Percentiles rank a stretch among this genome's conserved stretches.
phyloP scores from a whole-genome alignment of 305 asterid species.

The Petunia hybrid region DNA sequence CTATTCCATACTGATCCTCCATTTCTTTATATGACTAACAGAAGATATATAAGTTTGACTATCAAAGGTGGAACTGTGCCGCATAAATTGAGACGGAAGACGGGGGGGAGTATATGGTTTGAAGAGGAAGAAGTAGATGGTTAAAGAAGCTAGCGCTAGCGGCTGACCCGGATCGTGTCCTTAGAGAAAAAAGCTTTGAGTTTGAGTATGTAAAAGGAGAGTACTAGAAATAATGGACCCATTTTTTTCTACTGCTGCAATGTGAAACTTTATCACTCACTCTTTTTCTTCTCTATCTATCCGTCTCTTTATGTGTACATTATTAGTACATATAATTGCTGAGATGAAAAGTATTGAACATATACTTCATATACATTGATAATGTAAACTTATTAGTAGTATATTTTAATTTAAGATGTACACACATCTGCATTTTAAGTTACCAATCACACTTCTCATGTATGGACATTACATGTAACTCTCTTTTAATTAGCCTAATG shows the following conservation, averaged over 20 bases:
- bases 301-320: neutral
- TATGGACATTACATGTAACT: too few species aligned
- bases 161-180: constrained; percentile 57
- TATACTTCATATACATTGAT: too few species aligned
- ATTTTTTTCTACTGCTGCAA: neutral
- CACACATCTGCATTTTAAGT: too few species aligned
- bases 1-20: constrained; percentile 57
- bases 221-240: neutral
- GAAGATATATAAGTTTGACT: neutral
- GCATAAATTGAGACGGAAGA: neutral
- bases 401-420: too few species aligned
- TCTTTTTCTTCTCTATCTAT: neutral
- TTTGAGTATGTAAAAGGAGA: constrained; percentile 30
- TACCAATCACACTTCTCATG: too few species aligned
- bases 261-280: neutral
- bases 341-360: too few species aligned
- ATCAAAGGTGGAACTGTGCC: neutral
- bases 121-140: constrained; percentile 18
- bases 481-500: too few species aligned
- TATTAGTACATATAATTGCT: too few species aligned
- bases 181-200: constrained; percentile 44
- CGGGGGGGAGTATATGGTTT: neutral
- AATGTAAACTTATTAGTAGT: too few species aligned
- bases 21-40: constrained; percentile 12
- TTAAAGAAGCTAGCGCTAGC: constrained; percentile 37